Conservation (phyloP, 108 stramenopile genomes). For the Nitzschia sp. region DNA sequence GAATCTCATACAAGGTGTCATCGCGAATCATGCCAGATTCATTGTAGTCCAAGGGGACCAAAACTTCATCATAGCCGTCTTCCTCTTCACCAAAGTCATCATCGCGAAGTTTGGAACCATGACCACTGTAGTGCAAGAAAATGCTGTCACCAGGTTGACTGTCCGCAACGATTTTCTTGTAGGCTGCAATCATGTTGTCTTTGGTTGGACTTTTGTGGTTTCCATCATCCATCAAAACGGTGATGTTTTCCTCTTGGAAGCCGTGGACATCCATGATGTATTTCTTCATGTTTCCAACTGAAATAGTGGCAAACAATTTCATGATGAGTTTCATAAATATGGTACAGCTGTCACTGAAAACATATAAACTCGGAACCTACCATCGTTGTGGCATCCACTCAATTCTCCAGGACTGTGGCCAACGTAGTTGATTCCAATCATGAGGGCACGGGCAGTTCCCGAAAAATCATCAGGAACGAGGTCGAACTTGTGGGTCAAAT, state of each 20-base stretch:
- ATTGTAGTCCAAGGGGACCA: constrained; percentile 81
- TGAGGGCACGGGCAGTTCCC: constrained; percentile 49
- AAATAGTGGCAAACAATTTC: neutral
- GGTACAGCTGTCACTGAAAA: neutral
- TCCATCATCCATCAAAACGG: constrained; percentile 75
- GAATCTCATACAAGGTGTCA: constrained; percentile 70
- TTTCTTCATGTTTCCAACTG: constrained; percentile 34
- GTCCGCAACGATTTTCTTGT: constrained; percentile 44
- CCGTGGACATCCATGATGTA: constrained; percentile 84
- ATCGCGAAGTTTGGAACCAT: constrained; percentile 75
- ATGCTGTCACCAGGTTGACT: constrained; percentile 58
- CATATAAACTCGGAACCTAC: constrained; percentile 10
- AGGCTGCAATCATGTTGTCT: constrained; percentile 61
- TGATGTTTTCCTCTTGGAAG: constrained; percentile 73
- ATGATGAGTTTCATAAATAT: neutral
- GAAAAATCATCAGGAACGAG: constrained; percentile 28
- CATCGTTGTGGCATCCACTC: constrained; percentile 41
- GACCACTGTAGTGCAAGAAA: constrained; percentile 72
- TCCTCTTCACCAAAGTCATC: constrained; percentile 59
- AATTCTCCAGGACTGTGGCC: constrained; percentile 47
- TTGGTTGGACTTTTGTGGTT: constrained; percentile 52
- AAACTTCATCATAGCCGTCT: constrained; percentile 62
- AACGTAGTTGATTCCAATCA: constrained; percentile 90
- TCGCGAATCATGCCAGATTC: constrained; percentile 71
- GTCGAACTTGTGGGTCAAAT: constrained; percentile 37